Percentiles rank a stretch among this genome's conserved stretches.
Evolutionary conservation across 306 rosid genomes (phyloP).

Genomic region (Albizia julibrissin): DNA sequence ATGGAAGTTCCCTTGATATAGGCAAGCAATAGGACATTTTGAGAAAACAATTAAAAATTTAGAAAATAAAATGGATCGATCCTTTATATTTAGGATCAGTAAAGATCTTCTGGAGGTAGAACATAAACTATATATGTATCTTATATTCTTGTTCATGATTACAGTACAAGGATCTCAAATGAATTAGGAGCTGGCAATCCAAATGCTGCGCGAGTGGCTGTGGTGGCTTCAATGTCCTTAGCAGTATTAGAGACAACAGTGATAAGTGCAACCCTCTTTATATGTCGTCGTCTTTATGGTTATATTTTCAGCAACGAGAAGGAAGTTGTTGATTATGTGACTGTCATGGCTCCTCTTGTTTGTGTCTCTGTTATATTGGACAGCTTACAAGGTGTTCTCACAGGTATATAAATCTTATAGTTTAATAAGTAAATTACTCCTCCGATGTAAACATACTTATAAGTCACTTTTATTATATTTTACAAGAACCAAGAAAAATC

Average conservation of each 20-base stretch:
- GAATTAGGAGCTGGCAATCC: conserved; percentile 80
- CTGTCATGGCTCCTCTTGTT: conserved; percentile 62
- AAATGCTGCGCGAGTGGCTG: conserved; percentile 51
- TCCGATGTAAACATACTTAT: too few species aligned
- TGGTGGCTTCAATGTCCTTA: conserved; percentile 50
- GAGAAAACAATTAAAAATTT: too few species aligned
- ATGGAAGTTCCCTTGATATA: too few species aligned
- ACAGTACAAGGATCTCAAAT: conserved; percentile 73
- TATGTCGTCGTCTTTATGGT: conserved; percentile 55
- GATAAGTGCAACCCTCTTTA: conserved; percentile 48
- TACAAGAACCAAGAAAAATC: too few species aligned
- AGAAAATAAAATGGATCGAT: too few species aligned
- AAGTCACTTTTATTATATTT: too few species aligned
- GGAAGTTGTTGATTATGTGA: conserved; percentile 73
- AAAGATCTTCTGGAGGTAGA: too few species aligned
- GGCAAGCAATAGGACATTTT: too few species aligned
- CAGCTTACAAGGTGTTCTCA: conserved; percentile 61
- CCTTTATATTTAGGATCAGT: too few species aligned
- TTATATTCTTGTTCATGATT: background rate
- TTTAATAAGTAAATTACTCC: background rate
- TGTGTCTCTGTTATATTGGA: conserved; percentile 58
- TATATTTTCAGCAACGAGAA: conserved; percentile 64
- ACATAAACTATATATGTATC: background rate
- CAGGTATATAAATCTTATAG: conserved; percentile 43
- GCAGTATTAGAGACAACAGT: conserved; percentile 44